phyloP scores from a whole-genome alignment of 1,284 basidiomycete species.

The Lignosus rhinocerotis region DNA sequence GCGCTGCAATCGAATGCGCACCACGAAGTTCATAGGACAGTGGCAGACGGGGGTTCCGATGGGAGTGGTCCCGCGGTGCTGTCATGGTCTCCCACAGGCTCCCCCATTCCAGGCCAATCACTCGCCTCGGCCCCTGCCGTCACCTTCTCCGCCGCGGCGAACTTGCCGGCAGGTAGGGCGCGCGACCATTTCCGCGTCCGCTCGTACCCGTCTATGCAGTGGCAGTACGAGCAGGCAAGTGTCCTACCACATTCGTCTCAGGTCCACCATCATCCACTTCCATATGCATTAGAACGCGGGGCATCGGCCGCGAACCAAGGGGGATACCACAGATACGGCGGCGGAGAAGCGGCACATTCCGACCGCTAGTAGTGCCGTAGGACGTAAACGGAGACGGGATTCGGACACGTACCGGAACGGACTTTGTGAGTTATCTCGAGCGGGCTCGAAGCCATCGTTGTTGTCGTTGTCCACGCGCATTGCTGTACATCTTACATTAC shows the following conservation, averaged over 20 bases:
- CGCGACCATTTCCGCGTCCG: slow-evolving; percentile 32
- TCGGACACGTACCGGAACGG: slow-evolving; percentile 22
- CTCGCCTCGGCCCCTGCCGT: slow-evolving; percentile 30
- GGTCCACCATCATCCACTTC: slow-evolving; percentile 16
- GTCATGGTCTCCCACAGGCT: slow-evolving; percentile 27
- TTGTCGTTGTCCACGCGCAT: slow-evolving; percentile 6
- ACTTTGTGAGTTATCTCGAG: slow-evolving; percentile 14
- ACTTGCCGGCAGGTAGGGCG: slow-evolving; percentile 27
- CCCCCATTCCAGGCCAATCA: slow-evolving; percentile 23
- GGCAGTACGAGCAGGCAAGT: slow-evolving; percentile 29
- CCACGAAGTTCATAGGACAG: slow-evolving; percentile 19
- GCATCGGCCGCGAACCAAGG: slow-evolving; percentile 15
- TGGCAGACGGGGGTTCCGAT: slow-evolving; percentile 20
- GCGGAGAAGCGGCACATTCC: slow-evolving; percentile 21
- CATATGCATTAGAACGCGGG: slow-evolving; percentile 20
- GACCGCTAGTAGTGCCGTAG: slow-evolving; percentile 17
- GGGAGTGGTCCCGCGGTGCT: slow-evolving; percentile 19
- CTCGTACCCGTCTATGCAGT: slow-evolving; percentile 29
- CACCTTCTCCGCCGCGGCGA: slow-evolving; percentile 24
- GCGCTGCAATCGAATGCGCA: slow-evolving; percentile 13
- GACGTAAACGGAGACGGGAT: slow-evolving; percentile 19
- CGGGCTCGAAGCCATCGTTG: slow-evolving; percentile 13
- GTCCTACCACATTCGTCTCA: slow-evolving; percentile 20
- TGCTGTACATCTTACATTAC: slow-evolving; percentile 14
- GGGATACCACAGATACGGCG: slow-evolving; percentile 20